Base-by-base conservation (phyloP, 148 eudicot species). In the Arbutus unedo region DNA sequence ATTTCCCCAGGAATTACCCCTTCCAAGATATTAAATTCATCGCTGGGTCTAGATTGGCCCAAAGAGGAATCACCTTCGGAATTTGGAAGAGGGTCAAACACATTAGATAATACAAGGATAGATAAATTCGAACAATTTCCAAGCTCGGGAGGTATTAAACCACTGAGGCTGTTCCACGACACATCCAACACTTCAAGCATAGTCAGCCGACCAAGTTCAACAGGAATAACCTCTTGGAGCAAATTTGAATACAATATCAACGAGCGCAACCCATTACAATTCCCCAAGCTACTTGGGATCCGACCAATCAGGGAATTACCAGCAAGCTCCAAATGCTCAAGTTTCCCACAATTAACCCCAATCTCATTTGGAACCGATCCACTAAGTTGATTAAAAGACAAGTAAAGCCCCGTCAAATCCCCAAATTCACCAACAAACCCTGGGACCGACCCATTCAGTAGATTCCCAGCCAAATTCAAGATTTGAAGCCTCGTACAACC, bases 391-490 rank as follows among this genome's bases (percentile, higher is more conserved):
- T 92, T 92, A 55, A 82, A 89, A 6, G 95, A 91, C 88, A 92
- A 78, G 84, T 89, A 89, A 47, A 91, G 80, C 62, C 88, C 91
- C 83, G 88, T 86, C 84, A 92, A 57, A 81, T 88, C 89, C 16
- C 67, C 66, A 68, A 88, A 88, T 45, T 68, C 60, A 5, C 92
- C 91, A 79, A 92, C 50, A 85, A 88, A 91, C 66, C 62, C 79
- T 0, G 95, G 95, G 73, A 92, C 83, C 2, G 93, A 60, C 54
- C 95, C 93, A 38, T 88, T 89, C 71, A 92, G 7, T 47, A 49
- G 82, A 88, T 92, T 92, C 64, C 95, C 91, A 82, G 95, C 91
- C 75, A 92, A 85, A 86, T 91, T 90, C 83, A 92, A 81, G 53
- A 91, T 79, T 79, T 91, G 89, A 48, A 92, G 79, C 55, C 80